Percentiles rank a stretch among this genome's conserved stretches.
These are phyloP conservation scores for Solanum piurae DNA, from an alignment of 257 asterid species.

Conservation along the genomic window DNA sequence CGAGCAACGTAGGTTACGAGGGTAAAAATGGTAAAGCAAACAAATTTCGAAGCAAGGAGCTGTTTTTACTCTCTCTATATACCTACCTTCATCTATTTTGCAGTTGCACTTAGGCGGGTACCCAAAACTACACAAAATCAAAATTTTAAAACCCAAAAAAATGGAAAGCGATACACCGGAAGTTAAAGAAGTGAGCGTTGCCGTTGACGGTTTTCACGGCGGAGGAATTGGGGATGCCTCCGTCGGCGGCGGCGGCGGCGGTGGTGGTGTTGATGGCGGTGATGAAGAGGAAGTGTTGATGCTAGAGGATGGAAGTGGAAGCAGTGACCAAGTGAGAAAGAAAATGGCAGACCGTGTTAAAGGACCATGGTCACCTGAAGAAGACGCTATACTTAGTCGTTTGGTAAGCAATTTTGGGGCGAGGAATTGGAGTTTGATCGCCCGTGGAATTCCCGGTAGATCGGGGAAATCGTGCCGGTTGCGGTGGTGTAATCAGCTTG, in stretches of 20 bases:
- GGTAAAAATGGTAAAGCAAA: background rate
- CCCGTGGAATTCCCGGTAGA: conserved; percentile 84
- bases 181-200: background rate
- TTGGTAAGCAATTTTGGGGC: conserved; percentile 68
- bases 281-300: conserved; percentile 15
- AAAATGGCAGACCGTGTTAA: conserved; percentile 42
- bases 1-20: background rate
- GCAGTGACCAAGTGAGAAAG: background rate
- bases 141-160: background rate
- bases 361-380: conserved; percentile 94
- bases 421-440: conserved; percentile 79
- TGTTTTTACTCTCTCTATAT: background rate
- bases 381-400: conserved; percentile 57
- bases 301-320: conserved; percentile 22
- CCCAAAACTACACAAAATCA: background rate
- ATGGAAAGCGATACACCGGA: background rate
- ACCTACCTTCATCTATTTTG: background rate
- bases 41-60: background rate
- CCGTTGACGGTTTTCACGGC: background rate
- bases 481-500: conserved; percentile 95
- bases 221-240: background rate
- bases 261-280: background rate
- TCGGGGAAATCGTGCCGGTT: conserved; percentile 91
- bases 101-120: conserved; percentile 9
- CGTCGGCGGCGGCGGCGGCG: background rate